These are phyloP conservation scores for Aspergillus sp. DNA, from an alignment of 2,329 filamentous ascomycete genomes.

Conservation along the genomic window DNA sequence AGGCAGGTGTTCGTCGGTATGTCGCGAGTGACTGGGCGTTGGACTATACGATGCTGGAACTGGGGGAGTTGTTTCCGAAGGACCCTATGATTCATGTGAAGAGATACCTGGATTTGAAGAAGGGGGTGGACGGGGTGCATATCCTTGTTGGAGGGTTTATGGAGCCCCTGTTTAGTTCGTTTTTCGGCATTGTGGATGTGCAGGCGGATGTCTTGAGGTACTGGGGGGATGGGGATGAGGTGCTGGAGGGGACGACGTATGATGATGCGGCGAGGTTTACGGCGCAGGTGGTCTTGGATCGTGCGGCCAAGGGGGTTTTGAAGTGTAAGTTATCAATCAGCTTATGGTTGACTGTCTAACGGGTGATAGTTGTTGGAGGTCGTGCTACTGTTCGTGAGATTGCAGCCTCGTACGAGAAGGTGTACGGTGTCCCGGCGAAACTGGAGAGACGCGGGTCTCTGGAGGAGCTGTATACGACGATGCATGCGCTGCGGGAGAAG, in stretches of 20 bases:
- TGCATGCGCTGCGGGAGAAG: constrained; percentile 21
- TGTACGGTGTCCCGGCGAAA: constrained; percentile 23
- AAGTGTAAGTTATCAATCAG: not conserved
- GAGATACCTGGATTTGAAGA: constrained; percentile 39
- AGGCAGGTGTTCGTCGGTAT: constrained; percentile 37
- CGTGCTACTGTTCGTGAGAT: constrained; percentile 25
- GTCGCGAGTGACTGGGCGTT: constrained; percentile 44
- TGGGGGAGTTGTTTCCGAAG: constrained; percentile 39
- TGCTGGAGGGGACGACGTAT: constrained; percentile 41
- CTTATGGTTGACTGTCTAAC: not conserved
- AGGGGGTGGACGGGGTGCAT: constrained; percentile 37
- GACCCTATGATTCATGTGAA: constrained; percentile 44
- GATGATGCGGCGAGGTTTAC: constrained; percentile 39
- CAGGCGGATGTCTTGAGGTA: constrained; percentile 27
- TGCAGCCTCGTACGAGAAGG: constrained; percentile 23
- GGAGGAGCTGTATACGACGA: constrained; percentile 28
- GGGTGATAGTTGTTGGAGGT: constrained; percentile 33
- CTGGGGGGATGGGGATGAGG: constrained; percentile 40
- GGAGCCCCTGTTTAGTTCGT: constrained; percentile 31
- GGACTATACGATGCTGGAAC: constrained; percentile 42
- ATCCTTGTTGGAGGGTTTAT: constrained; percentile 43
- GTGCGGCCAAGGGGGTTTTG: constrained; percentile 16
- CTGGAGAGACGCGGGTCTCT: constrained; percentile 26
- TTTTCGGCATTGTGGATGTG: constrained; percentile 26
- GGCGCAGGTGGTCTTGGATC: constrained; percentile 31